Base-by-base conservation (phyloP, 495 filamentous ascomycete species). In the Penicillium longicatenatum region DNA sequence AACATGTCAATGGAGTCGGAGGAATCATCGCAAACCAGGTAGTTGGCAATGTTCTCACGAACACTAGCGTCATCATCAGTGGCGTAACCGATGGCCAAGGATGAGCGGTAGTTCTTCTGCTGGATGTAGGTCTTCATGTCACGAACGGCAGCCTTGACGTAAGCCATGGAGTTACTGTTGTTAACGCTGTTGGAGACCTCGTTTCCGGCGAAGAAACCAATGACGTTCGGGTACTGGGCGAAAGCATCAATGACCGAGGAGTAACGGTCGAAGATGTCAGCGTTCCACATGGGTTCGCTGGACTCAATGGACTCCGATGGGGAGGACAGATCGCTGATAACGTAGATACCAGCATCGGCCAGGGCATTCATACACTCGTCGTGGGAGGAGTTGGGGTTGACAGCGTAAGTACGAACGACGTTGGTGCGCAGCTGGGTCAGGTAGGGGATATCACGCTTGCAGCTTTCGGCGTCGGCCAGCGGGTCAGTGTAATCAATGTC, bases 191-290 rank as follows among this genome's bases (percentile, higher is more conserved):
- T 96, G 64, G 91, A 86, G 52, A 98, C 94, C 75, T 98, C 94
- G 70, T 98, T 98, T 63, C 95, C 95, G 52, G 93, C 90, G 73
- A 98, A 98, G 85, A 98, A 98, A 65, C 95, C 94, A 56, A 98
- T 84, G 53, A 89, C 84, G 70, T 98, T 98, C 72, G 79, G 82
- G 76, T 97, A 97, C 60, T 88, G 80, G 61, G 82, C 79, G 54
- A 98, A 80, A 39, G 84, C 82, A 72, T 98, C 93, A 42, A 98
- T 74, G 30, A 98, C 94, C n/a, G 70, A 75, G 59, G 89, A 89
- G 79, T 98, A 98, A 50, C 90, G 87, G 6, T 81, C 75, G 74
- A 87, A 95, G 57, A 97, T 79, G 14, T 84, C 82, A 52, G 86
- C 81, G 63, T 89, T 86, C 95, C 95, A 98, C 21, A 68, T 50